phyloP scores from a whole-genome alignment of 164 flowering plant genomes.

The Euptelea pleiosperma region DNA sequence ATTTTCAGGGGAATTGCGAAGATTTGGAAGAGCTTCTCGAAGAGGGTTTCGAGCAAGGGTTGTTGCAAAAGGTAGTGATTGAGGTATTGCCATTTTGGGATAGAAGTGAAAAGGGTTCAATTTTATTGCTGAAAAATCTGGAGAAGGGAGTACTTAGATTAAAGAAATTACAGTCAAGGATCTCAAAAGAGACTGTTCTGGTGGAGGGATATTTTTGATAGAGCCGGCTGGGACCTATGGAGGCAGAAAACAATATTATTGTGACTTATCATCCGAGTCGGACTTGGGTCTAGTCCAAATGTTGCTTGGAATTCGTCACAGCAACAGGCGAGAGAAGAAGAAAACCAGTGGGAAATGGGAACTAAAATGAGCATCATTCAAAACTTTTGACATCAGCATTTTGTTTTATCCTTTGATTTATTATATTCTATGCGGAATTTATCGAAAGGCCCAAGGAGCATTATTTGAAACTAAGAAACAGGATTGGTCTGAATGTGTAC shows the following conservation, averaged over 20 bases:
- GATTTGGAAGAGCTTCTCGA: constrained; percentile 45
- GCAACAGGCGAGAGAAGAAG: constrained; percentile 1
- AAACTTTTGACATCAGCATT: too few species aligned
- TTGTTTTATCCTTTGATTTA: too few species aligned
- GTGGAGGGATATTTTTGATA: constrained; percentile 61
- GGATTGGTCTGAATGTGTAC: too few species aligned
- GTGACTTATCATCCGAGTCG: too few species aligned
- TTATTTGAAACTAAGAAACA: too few species aligned
- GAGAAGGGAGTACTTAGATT: constrained; percentile 19
- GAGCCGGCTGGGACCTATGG: not conserved
- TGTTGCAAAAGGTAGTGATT: constrained; percentile 62
- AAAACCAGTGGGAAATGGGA: not conserved
- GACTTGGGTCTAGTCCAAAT: too few species aligned
- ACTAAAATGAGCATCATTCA: too few species aligned
- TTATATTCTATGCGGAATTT: too few species aligned
- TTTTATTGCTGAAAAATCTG: constrained; percentile 12
- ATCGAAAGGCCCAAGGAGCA: too few species aligned
- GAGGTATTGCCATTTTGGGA: constrained; percentile 67
- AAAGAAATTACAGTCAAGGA: constrained; percentile 33
- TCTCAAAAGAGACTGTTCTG: constrained; percentile 38
- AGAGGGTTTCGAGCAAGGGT: constrained; percentile 45
- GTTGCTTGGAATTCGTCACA: too few species aligned
- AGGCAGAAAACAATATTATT: too few species aligned
- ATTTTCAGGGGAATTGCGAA: constrained; percentile 42
- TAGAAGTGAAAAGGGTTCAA: constrained; percentile 15